Percentiles rank a stretch among this genome's conserved stretches.
phyloP scores from a whole-genome alignment of 768 basidiomycete species.

The Sporobolomyces phaffii region DNA sequence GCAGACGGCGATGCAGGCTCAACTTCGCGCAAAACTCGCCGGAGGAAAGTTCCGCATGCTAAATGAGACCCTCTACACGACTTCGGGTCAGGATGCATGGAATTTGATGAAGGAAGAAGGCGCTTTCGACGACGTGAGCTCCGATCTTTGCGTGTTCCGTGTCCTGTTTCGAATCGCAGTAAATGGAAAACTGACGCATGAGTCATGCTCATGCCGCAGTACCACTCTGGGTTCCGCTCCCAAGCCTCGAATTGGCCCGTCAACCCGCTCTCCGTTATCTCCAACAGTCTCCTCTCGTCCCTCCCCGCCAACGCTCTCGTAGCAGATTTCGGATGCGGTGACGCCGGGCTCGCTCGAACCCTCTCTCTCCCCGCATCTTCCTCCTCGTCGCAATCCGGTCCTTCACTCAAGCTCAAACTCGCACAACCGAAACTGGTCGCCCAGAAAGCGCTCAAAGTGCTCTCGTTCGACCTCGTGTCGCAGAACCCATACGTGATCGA shows the following conservation, averaged over 20 bases:
- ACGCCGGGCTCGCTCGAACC: constrained; percentile 73
- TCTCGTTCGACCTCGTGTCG: constrained; percentile 70
- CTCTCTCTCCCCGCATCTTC: constrained; percentile 59
- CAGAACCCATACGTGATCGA: constrained; percentile 59
- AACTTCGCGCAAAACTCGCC: constrained; percentile 58
- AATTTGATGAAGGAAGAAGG: constrained; percentile 75
- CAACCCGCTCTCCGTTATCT: constrained; percentile 82
- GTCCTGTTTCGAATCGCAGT: too few species aligned
- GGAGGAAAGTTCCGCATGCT: constrained; percentile 60
- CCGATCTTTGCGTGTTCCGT: too few species aligned
- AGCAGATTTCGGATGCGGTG: constrained; percentile 91
- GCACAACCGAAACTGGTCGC: constrained; percentile 33
- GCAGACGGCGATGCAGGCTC: constrained; percentile 68
- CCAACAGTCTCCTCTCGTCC: constrained; percentile 55
- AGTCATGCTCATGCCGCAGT: constrained; percentile 53
- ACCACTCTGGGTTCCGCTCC: constrained; percentile 82
- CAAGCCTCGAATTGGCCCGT: constrained; percentile 91
- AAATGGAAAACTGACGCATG: not conserved
- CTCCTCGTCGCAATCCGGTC: not conserved
- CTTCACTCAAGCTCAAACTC: constrained; percentile 45
- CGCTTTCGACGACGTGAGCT: constrained; percentile 70
- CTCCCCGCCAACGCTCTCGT: constrained; percentile 67
- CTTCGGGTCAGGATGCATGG: constrained; percentile 65
- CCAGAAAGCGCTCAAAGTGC: constrained; percentile 51
- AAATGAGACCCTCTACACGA: constrained; percentile 88